These are phyloP conservation scores for Solanum arcanum DNA, from an alignment of 257 asterid genomes.

Conservation along the genomic window DNA sequence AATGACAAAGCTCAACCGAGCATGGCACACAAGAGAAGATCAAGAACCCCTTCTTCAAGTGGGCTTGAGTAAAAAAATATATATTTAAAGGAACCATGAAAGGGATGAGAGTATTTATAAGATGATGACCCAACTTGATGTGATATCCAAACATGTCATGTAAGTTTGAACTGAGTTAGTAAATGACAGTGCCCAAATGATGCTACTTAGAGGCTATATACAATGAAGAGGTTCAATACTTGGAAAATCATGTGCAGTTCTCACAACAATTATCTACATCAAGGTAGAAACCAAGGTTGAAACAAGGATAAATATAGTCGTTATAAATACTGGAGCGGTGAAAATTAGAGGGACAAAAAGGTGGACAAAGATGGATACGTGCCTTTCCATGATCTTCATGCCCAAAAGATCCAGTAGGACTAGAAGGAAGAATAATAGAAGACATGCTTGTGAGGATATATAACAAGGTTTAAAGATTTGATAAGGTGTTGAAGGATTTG, in stretches of 20 bases:
- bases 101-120: not conserved
- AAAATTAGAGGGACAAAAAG: not conserved
- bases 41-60: not conserved
- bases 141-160: not conserved
- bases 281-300: not conserved
- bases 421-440: not conserved
- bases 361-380: not conserved
- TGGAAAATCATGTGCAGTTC: not conserved
- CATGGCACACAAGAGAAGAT: not conserved
- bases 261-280: not conserved
- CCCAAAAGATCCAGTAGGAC: not conserved
- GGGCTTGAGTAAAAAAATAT: not conserved
- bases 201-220: not conserved
- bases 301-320: not conserved
- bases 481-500: too few species aligned
- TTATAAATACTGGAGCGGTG: not conserved
- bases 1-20: not conserved
- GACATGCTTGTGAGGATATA: not conserved
- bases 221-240: not conserved
- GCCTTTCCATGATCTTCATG: not conserved
- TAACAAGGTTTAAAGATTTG: not conserved
- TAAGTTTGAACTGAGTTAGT: not conserved
- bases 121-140: not conserved
- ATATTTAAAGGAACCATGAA: not conserved
- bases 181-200: not conserved